These are phyloP conservation scores for Dothistroma pini DNA, from an alignment of 2,329 filamentous ascomycete genomes.

Conservation along the genomic window DNA sequence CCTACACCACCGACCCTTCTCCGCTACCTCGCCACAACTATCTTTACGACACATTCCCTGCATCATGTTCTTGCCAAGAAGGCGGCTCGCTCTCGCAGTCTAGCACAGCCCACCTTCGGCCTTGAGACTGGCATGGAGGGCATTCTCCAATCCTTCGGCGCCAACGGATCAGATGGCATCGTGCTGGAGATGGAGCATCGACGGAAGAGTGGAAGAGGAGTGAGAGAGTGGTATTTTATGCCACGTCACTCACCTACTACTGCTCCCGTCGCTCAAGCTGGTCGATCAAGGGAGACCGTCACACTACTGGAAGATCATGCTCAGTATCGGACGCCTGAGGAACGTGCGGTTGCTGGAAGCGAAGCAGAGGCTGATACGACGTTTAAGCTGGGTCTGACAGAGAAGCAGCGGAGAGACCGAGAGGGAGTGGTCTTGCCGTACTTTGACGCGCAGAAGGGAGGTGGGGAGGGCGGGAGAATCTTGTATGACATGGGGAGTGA, in stretches of 20 bases:
- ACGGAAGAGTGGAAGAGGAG: conserved; percentile 73
- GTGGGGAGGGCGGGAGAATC: conserved; percentile 85
- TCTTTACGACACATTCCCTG: conserved; percentile 70
- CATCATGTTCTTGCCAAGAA: conserved; percentile 70
- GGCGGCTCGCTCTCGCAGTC: conserved; percentile 69
- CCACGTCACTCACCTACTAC: conserved; percentile 33
- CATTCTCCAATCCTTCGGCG: conserved; percentile 63
- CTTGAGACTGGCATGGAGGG: conserved; percentile 75
- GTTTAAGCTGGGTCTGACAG: conserved; percentile 82
- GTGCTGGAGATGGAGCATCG: conserved; percentile 85
- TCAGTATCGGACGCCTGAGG: conserved; percentile 54
- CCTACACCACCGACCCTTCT: conserved; percentile 70
- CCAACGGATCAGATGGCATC: conserved; percentile 54
- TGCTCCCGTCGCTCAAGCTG: conserved; percentile 13
- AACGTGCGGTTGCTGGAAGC: conserved; percentile 38
- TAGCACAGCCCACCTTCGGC: conserved; percentile 73
- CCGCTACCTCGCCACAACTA: conserved; percentile 81
- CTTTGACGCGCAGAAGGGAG: conserved; percentile 84
- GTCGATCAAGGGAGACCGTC: conserved; percentile 36
- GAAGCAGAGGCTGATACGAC: conserved; percentile 64
- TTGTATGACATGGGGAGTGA: conserved; percentile 95
- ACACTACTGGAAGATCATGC: conserved; percentile 74
- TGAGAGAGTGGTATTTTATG: conserved; percentile 65
- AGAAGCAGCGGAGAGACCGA: conserved; percentile 80
- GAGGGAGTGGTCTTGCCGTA: conserved; percentile 92